Conservation (phyloP, 176 grass and related monocot genomes). For the Metroxylon sagu region DNA sequence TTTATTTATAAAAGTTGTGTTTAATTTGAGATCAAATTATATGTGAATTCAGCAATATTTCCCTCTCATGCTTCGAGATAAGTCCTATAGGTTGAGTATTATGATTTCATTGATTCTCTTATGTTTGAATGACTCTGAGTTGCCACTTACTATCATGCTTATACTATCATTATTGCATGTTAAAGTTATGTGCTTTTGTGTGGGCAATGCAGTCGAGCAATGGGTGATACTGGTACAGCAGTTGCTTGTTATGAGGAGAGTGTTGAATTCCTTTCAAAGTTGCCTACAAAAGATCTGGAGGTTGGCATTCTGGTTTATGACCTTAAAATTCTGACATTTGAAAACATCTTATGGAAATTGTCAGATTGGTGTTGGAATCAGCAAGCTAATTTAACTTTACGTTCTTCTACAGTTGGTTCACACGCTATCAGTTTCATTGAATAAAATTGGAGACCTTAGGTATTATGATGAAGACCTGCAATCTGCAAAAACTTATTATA, state of each 20-base stretch:
- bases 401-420: constrained; percentile 58
- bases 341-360: too few relatives aligned
- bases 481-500: constrained; percentile 86
- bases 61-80: too few relatives aligned
- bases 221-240: constrained; percentile 70
- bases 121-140: too few relatives aligned
- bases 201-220: constrained; percentile 40
- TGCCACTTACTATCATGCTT: too few relatives aligned
- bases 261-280: constrained; percentile 64
- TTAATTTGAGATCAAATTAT: too few relatives aligned
- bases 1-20: too few relatives aligned
- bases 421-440: constrained; percentile 88
- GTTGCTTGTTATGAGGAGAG: constrained; percentile 90
- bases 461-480: constrained; percentile 81
- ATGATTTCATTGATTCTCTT: too few relatives aligned
- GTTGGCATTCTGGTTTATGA: constrained; percentile 24
- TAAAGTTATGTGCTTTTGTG: too few relatives aligned
- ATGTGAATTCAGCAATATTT: too few relatives aligned
- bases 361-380: constrained; percentile 3
- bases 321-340: too few relatives aligned
- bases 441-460: constrained; percentile 89
- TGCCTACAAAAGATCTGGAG: constrained; percentile 72
- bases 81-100: too few relatives aligned
- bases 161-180: too few relatives aligned
- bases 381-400: background rate